Evolutionary conservation across 129 eudicot species (phyloP), one percentile per base, ranked within the genome.

Genomic region (Smallanthus sonchifolius): DNA sequence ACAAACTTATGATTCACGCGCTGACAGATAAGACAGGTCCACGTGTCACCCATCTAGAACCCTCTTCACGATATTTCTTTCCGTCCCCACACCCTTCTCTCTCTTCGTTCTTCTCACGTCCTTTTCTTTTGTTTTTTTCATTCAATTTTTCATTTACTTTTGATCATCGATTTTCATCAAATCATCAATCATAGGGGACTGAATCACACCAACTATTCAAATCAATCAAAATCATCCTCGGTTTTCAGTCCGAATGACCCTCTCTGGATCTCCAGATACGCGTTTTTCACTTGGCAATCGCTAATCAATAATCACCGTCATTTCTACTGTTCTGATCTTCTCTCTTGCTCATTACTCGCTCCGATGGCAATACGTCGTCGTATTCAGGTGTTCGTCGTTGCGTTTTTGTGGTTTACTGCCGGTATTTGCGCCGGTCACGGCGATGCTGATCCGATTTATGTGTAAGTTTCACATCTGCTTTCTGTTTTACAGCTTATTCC

Each of bases 371-470:
- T 75, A 74, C 67, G 74, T 60, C 66, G 77, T 61, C 78, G 77
- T 65, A 71, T 83, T 7, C 20, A 75, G 60, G 19, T 84, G 47
- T 44, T 89, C 37, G 47, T 85, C 59, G 36, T 87, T 40, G 84
- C 84, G 17, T 56, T 88, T 9, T 73, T 84, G 9, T 83, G 81
- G 17, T 47, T 86, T 74, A 32, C 72, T 51, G 67, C 68, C n/a
- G 79, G 71, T 75, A 75, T 90, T 63, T 24, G 66, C 61, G 92
- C 92, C 0, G 87, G 86, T 72, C 84, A 86, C 16, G 98, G 96
- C 16, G 92, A 90, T 55, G 78, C 92, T 75, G 92, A 93, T 90
- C 97, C 89, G 70, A 65, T 82, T 88, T 93, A 93, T 85, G 86
- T 60, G 98, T 92, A 85, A 80, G 85, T 42, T 57, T 57, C 10